phyloP scores from a whole-genome alignment of 2,329 filamentous ascomycete species.

The Stenocarpella maydis region DNA sequence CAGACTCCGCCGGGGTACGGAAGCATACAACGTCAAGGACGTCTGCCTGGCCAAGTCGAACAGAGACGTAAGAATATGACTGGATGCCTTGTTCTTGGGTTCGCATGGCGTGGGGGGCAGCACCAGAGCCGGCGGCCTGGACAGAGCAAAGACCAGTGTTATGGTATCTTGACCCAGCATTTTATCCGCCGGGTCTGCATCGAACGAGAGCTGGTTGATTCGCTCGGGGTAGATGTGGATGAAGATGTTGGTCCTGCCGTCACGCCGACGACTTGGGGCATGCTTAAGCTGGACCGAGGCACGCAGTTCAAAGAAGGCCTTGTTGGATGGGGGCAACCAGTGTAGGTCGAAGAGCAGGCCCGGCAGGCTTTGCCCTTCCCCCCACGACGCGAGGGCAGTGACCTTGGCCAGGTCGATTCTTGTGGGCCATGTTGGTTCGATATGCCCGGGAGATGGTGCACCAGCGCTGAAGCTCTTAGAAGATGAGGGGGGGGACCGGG shows the following conservation, averaged over 20 bases:
- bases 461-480: neutral
- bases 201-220: conserved; percentile 9
- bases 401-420: conserved; percentile 23
- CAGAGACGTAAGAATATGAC: neutral
- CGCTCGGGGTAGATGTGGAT: conserved; percentile 30
- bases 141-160: conserved; percentile 4
- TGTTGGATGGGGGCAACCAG: conserved; percentile 23
- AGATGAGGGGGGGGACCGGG: neutral
- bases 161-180: conserved; percentile 21
- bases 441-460: neutral
- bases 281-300: conserved; percentile 7
- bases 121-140: conserved; percentile 17
- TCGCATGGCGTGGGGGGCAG: neutral
- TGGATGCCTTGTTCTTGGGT: conserved; percentile 5
- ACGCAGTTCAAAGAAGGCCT: conserved; percentile 27
- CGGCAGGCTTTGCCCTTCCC: neutral
- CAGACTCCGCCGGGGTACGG: neutral
- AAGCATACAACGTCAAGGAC: conserved; percentile 11
- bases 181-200: conserved; percentile 5
- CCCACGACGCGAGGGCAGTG: conserved; percentile 24
- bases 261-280: neutral
- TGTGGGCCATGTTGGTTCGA: conserved; percentile 28
- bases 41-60: conserved; percentile 11
- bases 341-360: conserved; percentile 29
- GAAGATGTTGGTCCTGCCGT: conserved; percentile 25